Evolutionary conservation across 2,329 filamentous ascomycete genomes (phyloP), one percentile per base, ranked within the genome.

Genomic region (Aspergillus sergii): DNA sequence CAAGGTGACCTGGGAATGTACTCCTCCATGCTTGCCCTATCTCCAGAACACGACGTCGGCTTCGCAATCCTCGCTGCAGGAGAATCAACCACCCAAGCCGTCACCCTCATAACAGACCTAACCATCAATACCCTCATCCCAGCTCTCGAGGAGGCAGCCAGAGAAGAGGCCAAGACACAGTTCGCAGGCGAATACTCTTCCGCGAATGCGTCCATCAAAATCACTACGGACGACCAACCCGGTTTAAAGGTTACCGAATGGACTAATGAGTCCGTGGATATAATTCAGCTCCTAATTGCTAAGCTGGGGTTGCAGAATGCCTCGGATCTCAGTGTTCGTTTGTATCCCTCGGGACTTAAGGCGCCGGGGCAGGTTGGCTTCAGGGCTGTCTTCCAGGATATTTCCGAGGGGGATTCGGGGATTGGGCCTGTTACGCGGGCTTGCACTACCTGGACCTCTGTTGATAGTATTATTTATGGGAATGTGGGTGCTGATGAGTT

Each of bases 11-110:
- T 75, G 4, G 69, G 66, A 0, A 11, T 58, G 19, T 75, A 75
- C 30, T 71, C 69, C 1, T 65, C 69, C 36, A 62, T 68, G 21
- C 34, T 73, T 10, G 71, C 64, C 3, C 57, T 75, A 7, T 69
- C 67, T 4, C 72, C 70, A 12, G 73, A 75, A 46, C 66, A 75
- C 54, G 61, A 64, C 9, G 57, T 69, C 3, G 73, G 73, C 2
- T 71, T 73, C 58, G 64, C 65, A 1, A 61, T 75, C 19, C 51
- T 74, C 4, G 61, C 60, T 5, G 71, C 72, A 2, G 70, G 1
- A 58, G 58, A 21, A 58, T 36, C 2, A 56, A 48, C 45, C 5
- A 48, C 45, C 5, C 3, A 23, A 28, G 23, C 45, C 5, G 23
- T 48, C 11, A 1, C 45, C 12, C 45, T 48, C 45, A 23, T 48